Conservation (phyloP, 106 monocot species). For the Dendrobium officinale region DNA sequence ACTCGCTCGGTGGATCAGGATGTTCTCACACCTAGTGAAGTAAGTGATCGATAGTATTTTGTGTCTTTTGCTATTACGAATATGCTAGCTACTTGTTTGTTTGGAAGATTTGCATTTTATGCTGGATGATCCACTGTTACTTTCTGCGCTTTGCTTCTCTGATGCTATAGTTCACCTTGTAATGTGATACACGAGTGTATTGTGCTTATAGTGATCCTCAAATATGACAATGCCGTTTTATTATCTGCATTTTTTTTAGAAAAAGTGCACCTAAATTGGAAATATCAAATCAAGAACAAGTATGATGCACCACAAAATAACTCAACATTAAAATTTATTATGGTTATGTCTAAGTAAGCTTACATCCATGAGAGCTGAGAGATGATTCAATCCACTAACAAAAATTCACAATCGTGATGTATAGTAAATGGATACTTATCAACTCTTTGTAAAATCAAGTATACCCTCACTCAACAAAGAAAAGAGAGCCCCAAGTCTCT, state of each 20-base stretch:
- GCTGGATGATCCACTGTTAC: background rate
- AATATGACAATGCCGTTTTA: background rate
- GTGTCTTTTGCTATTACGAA: background rate
- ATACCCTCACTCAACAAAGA: background rate
- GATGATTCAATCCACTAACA: background rate
- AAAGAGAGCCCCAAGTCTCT: background rate
- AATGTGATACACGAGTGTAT: background rate
- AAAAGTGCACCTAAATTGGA: background rate
- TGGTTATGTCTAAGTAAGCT: background rate
- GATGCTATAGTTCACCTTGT: background rate
- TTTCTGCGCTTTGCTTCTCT: background rate
- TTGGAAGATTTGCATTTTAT: background rate
- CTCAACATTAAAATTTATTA: too few species aligned
- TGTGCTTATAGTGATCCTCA: background rate
- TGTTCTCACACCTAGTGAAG: slow-evolving; percentile 92
- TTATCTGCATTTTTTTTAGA: background rate
- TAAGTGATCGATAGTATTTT: slow-evolving; percentile 10
- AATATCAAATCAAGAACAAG: background rate
- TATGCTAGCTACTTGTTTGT: background rate
- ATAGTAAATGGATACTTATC: background rate
- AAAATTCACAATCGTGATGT: background rate
- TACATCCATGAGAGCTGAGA: background rate
- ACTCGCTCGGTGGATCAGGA: slow-evolving; percentile 97
- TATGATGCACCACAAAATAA: background rate
- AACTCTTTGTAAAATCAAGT: background rate